Percentiles rank a stretch among this genome's conserved stretches.
These are phyloP conservation scores for Podaxis sp. DNA, from an alignment of 768 basidiomycete species.

Conservation along the genomic window DNA sequence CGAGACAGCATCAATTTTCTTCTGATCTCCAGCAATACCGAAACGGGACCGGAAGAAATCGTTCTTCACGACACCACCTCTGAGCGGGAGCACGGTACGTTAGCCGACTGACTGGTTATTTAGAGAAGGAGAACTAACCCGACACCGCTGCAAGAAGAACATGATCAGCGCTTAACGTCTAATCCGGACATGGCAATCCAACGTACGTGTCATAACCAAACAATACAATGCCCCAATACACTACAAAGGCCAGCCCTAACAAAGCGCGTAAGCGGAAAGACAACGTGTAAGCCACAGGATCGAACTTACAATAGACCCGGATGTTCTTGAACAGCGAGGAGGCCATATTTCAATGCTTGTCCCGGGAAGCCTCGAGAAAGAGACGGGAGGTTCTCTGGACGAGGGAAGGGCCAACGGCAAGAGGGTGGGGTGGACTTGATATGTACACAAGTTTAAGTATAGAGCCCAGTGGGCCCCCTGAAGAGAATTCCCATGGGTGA, in stretches of 20 bases:
- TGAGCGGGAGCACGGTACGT: constrained; percentile 21
- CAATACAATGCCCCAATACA: constrained; percentile 78
- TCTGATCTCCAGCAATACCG: constrained; percentile 45
- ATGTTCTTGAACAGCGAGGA: constrained; percentile 41
- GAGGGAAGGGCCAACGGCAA: not conserved
- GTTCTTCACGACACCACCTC: constrained; percentile 71
- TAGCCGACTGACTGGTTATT: too few relatives aligned
- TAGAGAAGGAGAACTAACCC: constrained; percentile 17
- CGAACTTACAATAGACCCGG: constrained; percentile 60
- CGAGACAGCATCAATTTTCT: constrained; percentile 51
- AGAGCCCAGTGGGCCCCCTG: not conserved
- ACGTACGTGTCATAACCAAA: constrained; percentile 80
- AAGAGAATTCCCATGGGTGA: not conserved
- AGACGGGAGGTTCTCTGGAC: not conserved
- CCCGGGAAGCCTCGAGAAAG: not conserved
- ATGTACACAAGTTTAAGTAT: constrained; percentile 6
- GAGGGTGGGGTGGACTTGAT: not conserved
- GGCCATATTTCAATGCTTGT: not conserved
- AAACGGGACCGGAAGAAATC: constrained; percentile 63
- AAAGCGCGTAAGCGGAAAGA: constrained; percentile 2
- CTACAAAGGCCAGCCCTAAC: constrained; percentile 69
- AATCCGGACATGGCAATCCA: not conserved
- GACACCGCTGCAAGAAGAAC: constrained; percentile 24
- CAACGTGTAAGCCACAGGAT: too few relatives aligned
- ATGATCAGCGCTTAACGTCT: constrained; percentile 1